Conservation (phyloP, 2,329 filamentous ascomycete species). For the Alternaria brassicicola region DNA sequence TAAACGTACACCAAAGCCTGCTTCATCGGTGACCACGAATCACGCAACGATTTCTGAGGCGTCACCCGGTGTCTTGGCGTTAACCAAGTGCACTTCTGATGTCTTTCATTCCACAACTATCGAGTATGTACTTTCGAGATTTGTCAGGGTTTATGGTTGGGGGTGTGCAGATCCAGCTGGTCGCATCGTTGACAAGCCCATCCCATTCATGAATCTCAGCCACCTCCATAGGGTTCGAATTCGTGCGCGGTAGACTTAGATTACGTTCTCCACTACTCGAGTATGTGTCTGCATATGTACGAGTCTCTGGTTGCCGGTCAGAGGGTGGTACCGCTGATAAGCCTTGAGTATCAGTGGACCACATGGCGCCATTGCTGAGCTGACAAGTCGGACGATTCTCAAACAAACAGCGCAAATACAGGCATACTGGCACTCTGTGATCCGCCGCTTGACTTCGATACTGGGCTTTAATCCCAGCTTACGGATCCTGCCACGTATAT, state of each 20-base stretch:
- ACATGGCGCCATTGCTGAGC: slow-evolving; percentile 4
- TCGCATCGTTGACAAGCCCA: background rate
- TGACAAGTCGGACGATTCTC: background rate
- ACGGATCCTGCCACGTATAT: background rate
- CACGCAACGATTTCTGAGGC: background rate
- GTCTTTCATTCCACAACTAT: background rate
- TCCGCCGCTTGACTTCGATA: background rate
- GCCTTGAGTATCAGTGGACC: background rate
- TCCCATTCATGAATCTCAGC: background rate
- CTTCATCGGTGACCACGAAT: background rate
- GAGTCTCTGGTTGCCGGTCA: background rate
- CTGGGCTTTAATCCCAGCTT: background rate
- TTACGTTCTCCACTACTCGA: background rate
- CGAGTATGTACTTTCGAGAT: background rate
- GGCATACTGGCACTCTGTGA: background rate
- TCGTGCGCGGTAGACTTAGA: too few species aligned
- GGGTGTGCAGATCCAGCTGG: background rate
- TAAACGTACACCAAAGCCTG: background rate
- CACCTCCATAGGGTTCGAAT: background rate
- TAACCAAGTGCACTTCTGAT: background rate
- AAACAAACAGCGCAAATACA: background rate
- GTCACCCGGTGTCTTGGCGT: background rate
- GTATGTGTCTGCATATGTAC: background rate
- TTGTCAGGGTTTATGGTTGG: background rate
- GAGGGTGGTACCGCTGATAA: background rate